Conservation (phyloP, 805 yeast species). For the Metschnikowia corniflorae region DNA sequence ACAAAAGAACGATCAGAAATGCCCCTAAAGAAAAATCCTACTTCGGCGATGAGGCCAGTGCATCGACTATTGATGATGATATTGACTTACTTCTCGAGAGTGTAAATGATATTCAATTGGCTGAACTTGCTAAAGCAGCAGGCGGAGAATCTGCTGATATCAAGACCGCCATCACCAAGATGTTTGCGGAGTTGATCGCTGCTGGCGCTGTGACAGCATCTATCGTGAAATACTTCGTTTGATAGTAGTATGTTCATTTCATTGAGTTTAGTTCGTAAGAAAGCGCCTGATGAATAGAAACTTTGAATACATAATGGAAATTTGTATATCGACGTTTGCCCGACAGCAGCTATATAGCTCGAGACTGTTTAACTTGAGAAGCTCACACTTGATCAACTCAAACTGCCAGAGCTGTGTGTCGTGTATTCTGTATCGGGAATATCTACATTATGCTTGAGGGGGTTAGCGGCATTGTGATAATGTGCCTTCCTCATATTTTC, state of each 20-base stretch:
- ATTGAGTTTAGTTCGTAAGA: too few relatives aligned
- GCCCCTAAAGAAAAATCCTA: constrained; percentile 79
- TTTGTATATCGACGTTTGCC: too few relatives aligned
- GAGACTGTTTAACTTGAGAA: too few relatives aligned
- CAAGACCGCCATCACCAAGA: constrained; percentile 56
- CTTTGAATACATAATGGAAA: too few relatives aligned
- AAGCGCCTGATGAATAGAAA: too few relatives aligned
- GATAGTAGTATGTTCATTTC: not conserved
- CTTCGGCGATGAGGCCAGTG: constrained; percentile 73
- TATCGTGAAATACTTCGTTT: constrained; percentile 49
- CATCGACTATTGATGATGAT: constrained; percentile 72
- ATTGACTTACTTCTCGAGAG: constrained; percentile 73
- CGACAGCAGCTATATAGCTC: too few relatives aligned
- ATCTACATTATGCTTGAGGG: constrained; percentile 34
- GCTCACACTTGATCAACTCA: too few relatives aligned
- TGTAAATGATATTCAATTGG: constrained; percentile 75
- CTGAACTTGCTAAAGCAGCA: constrained; percentile 67
- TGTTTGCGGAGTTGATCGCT: constrained; percentile 50
- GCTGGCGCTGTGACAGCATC: constrained; percentile 54
- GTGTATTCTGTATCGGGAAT: constrained; percentile 4
- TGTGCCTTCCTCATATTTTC: constrained; percentile 79
- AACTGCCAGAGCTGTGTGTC: too few relatives aligned
- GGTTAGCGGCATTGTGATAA: constrained; percentile 58
- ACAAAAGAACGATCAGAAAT: constrained; percentile 80
- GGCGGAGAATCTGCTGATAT: constrained; percentile 52